These are phyloP conservation scores for Acer yangbiense DNA, from an alignment of 345 rosid genomes.

Conservation along the genomic window DNA sequence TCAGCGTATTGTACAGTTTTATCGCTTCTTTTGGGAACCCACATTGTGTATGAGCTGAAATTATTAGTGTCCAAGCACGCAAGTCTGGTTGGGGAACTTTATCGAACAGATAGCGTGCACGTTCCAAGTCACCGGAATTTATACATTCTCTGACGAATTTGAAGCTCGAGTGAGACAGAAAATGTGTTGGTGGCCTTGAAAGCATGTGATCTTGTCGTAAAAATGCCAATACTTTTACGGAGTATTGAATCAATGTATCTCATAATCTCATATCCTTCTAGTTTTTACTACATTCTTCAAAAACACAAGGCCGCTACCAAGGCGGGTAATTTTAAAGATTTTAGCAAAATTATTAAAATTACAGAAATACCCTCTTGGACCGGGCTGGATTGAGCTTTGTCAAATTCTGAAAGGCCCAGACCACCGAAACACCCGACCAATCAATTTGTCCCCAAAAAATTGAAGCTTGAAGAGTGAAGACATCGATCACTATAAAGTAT, in stretches of 20 bases:
- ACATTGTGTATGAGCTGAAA: conserved; percentile 22
- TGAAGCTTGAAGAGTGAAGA: neutral
- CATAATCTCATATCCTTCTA: neutral
- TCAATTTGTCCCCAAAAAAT: neutral
- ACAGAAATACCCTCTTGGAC: neutral
- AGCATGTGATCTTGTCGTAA: conserved; percentile 10
- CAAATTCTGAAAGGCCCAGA: neutral
- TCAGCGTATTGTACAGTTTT: conserved; percentile 3
- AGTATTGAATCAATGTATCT: neutral
- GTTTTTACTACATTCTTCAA: neutral
- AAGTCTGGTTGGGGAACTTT: conserved; percentile 32
- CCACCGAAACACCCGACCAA: neutral
- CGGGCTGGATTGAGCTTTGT: neutral
- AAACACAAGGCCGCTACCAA: neutral
- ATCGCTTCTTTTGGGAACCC: conserved; percentile 26
- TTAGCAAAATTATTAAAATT: neutral
- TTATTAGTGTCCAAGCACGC: conserved; percentile 25
- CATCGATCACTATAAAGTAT: neutral
- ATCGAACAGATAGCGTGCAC: conserved; percentile 33
- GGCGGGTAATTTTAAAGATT: neutral
- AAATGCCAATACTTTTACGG: neutral
- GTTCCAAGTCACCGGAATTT: conserved; percentile 15
- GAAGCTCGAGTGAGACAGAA: conserved; percentile 6
- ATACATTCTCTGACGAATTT: neutral
- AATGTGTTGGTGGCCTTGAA: neutral